These are phyloP conservation scores for Zea mays DNA, from an alignment of 176 grass and related monocot genomes.

Conservation along the genomic window DNA sequence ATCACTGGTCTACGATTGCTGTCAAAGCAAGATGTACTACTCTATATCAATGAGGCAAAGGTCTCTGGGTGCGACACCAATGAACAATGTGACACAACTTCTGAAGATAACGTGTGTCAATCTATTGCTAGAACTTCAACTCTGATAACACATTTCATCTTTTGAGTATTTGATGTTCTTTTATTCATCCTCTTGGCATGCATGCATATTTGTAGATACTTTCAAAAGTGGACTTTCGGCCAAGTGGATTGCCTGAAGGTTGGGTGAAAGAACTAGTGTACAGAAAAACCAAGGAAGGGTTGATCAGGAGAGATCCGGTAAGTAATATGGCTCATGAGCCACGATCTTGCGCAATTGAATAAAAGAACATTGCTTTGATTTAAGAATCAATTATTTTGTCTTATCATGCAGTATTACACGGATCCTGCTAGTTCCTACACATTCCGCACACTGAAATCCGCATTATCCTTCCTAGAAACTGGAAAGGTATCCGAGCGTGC, in stretches of 20 bases:
- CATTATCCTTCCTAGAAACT: conserved; percentile 35
- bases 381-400: neutral
- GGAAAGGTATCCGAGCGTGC: conserved; percentile 34
- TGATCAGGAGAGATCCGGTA: conserved; percentile 49
- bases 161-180: neutral
- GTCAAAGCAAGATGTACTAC: conserved; percentile 48
- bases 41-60: conserved; percentile 35
- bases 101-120: conserved; percentile 22
- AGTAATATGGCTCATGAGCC: neutral
- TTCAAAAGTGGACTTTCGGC: conserved; percentile 42
- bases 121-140: neutral
- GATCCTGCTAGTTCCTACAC: conserved; percentile 41
- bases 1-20: neutral
- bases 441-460: conserved; percentile 45
- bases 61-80: conserved; percentile 8
- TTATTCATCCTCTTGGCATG: neutral
- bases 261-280: conserved; percentile 44
- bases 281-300: conserved; percentile 37
- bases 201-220: conserved; percentile 33
- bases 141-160: neutral
- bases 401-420: conserved; percentile 45
- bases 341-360: neutral
- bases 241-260: conserved; percentile 41
- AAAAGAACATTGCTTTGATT: neutral
- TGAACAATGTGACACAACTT: conserved; percentile 37